Evolutionary conservation across 1,139 yeast genomes (phyloP), one percentile per base, ranked within the genome.

Genomic region (Saccharomycopsis crataegensis): DNA sequence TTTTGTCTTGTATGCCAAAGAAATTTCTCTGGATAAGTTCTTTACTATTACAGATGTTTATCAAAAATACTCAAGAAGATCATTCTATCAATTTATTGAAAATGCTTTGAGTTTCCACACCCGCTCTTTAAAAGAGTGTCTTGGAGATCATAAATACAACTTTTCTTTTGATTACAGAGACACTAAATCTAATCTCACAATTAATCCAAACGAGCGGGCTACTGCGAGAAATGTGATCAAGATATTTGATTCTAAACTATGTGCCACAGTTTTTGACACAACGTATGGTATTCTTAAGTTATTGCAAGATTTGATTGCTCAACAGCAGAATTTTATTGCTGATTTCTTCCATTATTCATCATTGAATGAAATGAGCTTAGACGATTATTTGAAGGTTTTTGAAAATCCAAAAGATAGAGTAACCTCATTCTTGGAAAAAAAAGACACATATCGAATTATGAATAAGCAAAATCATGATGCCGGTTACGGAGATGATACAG

Each of bases 301-400:
- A 59, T 77, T 17, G 68, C 70, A 34, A 62, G 62, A 67, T 49
- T 67, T 76, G 2, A 72, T 86, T 17, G 67, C 81, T 11, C 73
- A 77, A 11, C 80, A 87, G 50, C 96, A 87, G 61, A 82, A 78
- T 61, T 82, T 88, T 57, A 64, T 85, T 16, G 79, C 79, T 9
- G 70, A 69, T 16, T 75, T 89, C 55, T 89, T 90, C 70, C 94
- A 87, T 59, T 70, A 83, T 52, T 78, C 82, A 17, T 74, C 82
- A 1, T 75, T 75, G 48, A 70, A 73, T 1, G 69, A 69, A 16
- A 59, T 70, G 3, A 73, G 73, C 38, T 85, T 80, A 59, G 69
- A 73, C 7, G 79, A 76, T 8, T 82, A 73, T 61, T 67, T 84
- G 28, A 65, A 68, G 11, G 61, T 62, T 12, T 62, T 66, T 38